Percentiles rank a stretch among this genome's conserved stretches.
phyloP scores from a whole-genome alignment of 2,329 filamentous ascomycete species.

The Aspergillus persii region DNA sequence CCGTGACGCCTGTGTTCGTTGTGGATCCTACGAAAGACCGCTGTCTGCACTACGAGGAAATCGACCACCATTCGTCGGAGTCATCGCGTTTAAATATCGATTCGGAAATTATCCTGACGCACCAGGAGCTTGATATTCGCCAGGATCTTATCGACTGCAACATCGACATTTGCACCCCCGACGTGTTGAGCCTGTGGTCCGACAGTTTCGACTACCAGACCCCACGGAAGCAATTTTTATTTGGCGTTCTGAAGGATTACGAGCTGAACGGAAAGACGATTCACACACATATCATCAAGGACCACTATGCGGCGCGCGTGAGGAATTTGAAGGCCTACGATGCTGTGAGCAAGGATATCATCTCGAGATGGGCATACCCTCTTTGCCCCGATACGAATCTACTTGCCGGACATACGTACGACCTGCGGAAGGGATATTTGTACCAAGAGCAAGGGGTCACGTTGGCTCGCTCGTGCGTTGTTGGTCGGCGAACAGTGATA shows the following conservation, averaged over 20 bases:
- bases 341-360: conserved; percentile 80
- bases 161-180: conserved; percentile 96
- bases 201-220: conserved; percentile 97
- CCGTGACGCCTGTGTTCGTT: conserved; percentile 78
- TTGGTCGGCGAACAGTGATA: conserved; percentile 69
- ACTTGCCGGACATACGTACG: conserved; percentile 72
- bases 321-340: conserved; percentile 88
- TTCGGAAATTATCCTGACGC: conserved; percentile 69
- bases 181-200: conserved; percentile 91
- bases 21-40: conserved; percentile 76
- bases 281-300: conserved; percentile 78
- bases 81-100: conserved; percentile 64
- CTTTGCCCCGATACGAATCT: conserved; percentile 88
- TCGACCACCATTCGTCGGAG: conserved; percentile 62
- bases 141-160: conserved; percentile 89
- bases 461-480: conserved; percentile 67
- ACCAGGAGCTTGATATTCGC: conserved; percentile 76
- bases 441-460: conserved; percentile 78
- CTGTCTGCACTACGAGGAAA: conserved; percentile 93
- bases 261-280: conserved; percentile 97
- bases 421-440: conserved; percentile 64
- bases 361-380: conserved; percentile 83
- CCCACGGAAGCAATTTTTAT: conserved; percentile 81
- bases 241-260: conserved; percentile 92
- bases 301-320: conserved; percentile 83